Conservation (phyloP, 345 rosid genomes). For the Psidium guajava region DNA sequence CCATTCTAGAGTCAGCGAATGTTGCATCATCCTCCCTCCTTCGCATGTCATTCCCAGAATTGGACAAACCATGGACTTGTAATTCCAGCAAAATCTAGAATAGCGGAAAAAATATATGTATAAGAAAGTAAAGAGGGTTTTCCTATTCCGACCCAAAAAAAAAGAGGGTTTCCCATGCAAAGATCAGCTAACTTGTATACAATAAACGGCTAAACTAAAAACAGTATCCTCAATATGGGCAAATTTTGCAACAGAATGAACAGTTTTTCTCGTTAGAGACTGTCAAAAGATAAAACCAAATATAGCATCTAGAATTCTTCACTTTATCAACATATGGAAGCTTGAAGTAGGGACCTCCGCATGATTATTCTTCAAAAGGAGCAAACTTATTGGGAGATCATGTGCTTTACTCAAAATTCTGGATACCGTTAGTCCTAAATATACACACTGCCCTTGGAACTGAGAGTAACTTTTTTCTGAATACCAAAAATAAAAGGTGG, state of each 20-base stretch:
- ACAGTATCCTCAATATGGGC: background rate
- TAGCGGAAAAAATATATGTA: background rate
- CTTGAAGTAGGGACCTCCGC: background rate
- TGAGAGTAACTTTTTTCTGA: background rate
- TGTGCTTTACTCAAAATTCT: background rate
- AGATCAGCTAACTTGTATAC: background rate
- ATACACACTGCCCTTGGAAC: background rate
- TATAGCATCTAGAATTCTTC: background rate
- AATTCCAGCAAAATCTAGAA: conserved; percentile 41
- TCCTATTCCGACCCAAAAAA: too few species aligned
- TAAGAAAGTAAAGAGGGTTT: background rate
- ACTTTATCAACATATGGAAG: background rate
- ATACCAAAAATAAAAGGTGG: background rate
- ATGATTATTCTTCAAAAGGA: background rate
- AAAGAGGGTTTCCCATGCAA: background rate
- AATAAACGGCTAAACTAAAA: background rate
- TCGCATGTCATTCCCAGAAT: conserved; percentile 16
- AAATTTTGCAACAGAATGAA: background rate
- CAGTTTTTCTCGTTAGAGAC: background rate
- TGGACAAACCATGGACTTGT: conserved; percentile 50
- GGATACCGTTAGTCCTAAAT: background rate
- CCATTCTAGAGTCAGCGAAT: conserved; percentile 1
- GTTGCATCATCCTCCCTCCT: conserved; percentile 13
- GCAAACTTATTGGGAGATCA: background rate
- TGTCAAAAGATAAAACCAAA: background rate